Evolutionary conservation across 768 basidiomycete species (phyloP), one percentile per base, ranked within the genome.

Genomic region (Scleroderma bovista): DNA sequence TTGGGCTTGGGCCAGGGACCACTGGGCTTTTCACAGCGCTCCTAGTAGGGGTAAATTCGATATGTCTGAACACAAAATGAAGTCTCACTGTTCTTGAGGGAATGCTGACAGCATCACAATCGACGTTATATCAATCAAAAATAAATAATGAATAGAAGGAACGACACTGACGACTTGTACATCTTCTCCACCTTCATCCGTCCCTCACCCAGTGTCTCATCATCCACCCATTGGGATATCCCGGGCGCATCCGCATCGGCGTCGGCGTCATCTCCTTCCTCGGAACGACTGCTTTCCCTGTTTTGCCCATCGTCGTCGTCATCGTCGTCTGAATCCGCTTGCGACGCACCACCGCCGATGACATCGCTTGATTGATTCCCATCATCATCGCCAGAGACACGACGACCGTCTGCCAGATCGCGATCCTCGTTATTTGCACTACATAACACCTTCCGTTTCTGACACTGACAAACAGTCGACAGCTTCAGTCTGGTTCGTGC

Each of bases 21-120:
- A 70, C 53, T 83, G 84, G n/a, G 86, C 86, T 56, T 72, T 80
- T 19, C 82, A 75, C 19, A 88, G 69, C 6, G 81, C 71, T 4
- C 83, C 83, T 13, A 89, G 73, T n/a, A n/a, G n/a, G 1, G 88
- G 82, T 23, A 90, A 55, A 31, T 72, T 63, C 20, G 79, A 77
- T 38, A 86, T 66, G 60, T 81, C 85, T 86, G 46, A 7, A 19
- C 19, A 50, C 38, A 48, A 23, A 19, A 12, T 17, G 6, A 8
- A 43, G 20, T 11, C 50, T 19, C 37, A 67, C 65, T 63, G 7
- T 65, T 51, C 53, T 67, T 40, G 39, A 67, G 67, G 23, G 59
- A 63, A 39, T 39, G 61, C 68, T 67, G 46, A 16, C 5, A 22
- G 13, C 17, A 29, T 23, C 40, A 42, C 19, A n/a, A n/a, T n/a